A percentile compares a stretch with the other conserved stretches of the same genome.
Conservation (phyloP, 768 basidiomycete species). For the Coprinopsis marcescibilis region DNA sequence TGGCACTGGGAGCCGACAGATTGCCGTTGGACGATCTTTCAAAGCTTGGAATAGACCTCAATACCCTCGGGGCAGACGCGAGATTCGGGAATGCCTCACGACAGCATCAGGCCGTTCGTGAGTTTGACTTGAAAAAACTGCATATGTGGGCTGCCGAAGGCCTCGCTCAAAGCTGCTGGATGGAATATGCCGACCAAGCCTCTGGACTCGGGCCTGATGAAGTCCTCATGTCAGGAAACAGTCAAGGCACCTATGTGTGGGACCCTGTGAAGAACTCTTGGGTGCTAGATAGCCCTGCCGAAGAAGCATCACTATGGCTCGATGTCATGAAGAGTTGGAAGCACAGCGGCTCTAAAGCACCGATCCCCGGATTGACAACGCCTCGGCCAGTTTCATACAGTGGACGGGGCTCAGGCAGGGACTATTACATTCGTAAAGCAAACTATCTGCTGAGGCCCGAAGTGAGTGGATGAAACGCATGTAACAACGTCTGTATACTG, state of each 20-base stretch:
- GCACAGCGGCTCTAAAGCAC: conserved; percentile 35
- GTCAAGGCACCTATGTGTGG: background rate
- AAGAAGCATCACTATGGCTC: conserved; percentile 36
- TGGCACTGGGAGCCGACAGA: conserved; percentile 64
- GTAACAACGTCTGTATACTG: background rate
- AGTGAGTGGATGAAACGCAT: conserved; percentile 33
- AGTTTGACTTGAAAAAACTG: conserved; percentile 51
- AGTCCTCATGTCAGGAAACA: conserved; percentile 29
- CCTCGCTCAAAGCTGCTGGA: conserved; percentile 64
- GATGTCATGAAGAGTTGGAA: conserved; percentile 46
- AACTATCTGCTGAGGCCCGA: conserved; percentile 66
- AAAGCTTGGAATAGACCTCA: conserved; percentile 40
- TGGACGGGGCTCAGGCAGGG: conserved; percentile 27
- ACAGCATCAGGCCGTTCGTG: conserved; percentile 31
- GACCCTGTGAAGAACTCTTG: conserved; percentile 2
- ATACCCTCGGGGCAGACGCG: conserved; percentile 33
- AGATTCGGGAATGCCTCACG: conserved; percentile 29
- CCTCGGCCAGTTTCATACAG: conserved; percentile 23
- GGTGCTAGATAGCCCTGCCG: conserved; percentile 5
- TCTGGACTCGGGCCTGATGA: conserved; percentile 67
- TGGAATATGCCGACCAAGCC: conserved; percentile 66
- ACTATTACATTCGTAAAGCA: conserved; percentile 44
- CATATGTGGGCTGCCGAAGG: conserved; percentile 77
- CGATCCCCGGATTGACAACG: conserved; percentile 50
- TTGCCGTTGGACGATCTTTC: conserved; percentile 52